Evolutionary conservation across 2,329 filamentous ascomycete genomes (phyloP).

Genomic region (Stachybotrys echinatus): DNA sequence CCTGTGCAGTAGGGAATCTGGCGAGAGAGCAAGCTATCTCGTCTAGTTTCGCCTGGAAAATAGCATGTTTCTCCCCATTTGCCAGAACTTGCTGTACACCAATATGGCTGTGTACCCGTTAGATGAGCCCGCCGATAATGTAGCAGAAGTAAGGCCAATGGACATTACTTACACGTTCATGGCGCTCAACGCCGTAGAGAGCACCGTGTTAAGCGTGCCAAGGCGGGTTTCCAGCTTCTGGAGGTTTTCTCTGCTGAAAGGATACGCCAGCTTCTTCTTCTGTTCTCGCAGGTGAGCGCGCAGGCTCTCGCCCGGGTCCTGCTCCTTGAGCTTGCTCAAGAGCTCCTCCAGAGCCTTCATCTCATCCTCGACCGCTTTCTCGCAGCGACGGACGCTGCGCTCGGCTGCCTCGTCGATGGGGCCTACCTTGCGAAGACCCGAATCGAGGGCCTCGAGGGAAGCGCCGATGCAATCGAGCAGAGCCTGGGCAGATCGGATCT

Average conservation of each 20-base stretch:
- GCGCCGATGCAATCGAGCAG: background rate
- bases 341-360: background rate
- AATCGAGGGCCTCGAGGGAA: background rate
- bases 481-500: background rate
- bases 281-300: background rate
- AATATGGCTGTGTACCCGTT: background rate
- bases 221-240: background rate
- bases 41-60: background rate
- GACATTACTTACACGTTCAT: background rate
- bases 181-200: background rate
- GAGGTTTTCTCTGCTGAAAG: background rate
- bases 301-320: background rate
- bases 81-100: background rate
- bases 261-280: background rate
- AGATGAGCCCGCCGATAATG: background rate
- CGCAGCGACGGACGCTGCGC: background rate
- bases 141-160: background rate
- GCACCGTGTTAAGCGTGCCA: background rate
- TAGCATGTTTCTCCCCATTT: background rate
- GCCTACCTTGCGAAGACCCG: background rate
- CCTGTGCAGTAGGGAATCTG: background rate
- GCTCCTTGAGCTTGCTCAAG: background rate
- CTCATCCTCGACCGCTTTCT: background rate
- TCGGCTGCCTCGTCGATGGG: background rate
- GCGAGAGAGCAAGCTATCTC: background rate